Base-by-base conservation (phyloP, 352 stramenopile genomes). In the Phytophthora sansomeana region DNA sequence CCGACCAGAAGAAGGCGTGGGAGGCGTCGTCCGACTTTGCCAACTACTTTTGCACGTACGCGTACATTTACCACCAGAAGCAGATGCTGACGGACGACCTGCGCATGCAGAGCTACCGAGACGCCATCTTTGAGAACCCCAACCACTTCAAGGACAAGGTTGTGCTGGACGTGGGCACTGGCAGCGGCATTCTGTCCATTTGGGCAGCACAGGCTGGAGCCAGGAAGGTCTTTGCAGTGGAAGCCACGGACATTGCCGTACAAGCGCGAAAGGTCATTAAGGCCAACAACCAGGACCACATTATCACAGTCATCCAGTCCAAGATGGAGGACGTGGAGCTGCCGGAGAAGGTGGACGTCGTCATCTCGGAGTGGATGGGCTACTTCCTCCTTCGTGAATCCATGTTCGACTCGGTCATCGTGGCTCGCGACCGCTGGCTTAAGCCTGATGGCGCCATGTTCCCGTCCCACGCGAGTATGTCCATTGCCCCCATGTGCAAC, bases 81-180 rank as follows among this genome's bases (percentile, higher is more conserved):
- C 97, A 99, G 80, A 99, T 99, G 98, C 91, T 99, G 19, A 97
- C 96, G 54, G 98, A 99, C 83, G 91, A 98, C 75, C 91, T 99
- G 75, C 96, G 98, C 67, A 99, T 99, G 96, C 95, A 98, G 47
- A 97, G 97, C 49, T 99, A 99, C 82, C 96, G 97, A 63, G 84
- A 97, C 67, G 93, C 98, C 32, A 99, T 99, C 76, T 96, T 99
- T 47, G 91, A 98, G 47, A 99, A 99, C 81, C 72, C 89, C 13
- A 89, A 92, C 67, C 83, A 99, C 51, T 99, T 99, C 80, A 96
- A 98, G 74, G 98, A 98, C 77, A 99, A 99, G 83, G 90, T 99
- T 5, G 97, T 99, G 48, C 94, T 99, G 56, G 98, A 99, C 78
- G 97, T 99, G 41, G 98, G 98, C 50, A 99, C 98, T 5, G 98